phyloP scores from a whole-genome alignment of 306 rosid genomes.

The Cucurbita moschata region DNA sequence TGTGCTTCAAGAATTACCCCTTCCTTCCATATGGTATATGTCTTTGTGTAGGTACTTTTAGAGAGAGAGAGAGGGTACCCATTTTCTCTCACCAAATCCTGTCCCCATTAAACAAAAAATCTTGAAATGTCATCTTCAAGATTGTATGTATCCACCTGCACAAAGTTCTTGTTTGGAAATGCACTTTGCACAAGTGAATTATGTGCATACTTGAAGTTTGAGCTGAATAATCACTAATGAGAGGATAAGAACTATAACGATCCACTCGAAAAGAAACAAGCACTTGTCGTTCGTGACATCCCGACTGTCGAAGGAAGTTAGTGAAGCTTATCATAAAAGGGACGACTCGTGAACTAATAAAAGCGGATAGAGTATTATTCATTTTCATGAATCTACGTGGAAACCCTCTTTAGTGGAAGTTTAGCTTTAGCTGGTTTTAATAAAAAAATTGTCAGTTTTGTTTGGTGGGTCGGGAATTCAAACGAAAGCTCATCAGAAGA shows the following conservation, averaged over 20 bases:
- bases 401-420: no score
- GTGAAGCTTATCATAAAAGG: no score
- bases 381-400: no score
- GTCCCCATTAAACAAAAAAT: not conserved
- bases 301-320: no score
- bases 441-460: no score
- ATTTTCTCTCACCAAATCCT: constrained; percentile 2
- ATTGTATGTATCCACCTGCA: not conserved
- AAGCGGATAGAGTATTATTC: no score
- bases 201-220: not conserved
- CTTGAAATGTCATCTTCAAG: not conserved
- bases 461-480: no score
- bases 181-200: not conserved
- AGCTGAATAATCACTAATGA: not conserved
- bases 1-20: constrained; percentile 22
- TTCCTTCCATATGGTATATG: not conserved
- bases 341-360: no score
- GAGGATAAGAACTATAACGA: not conserved
- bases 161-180: not conserved
- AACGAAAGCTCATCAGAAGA: no score
- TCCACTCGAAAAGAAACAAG: not conserved
- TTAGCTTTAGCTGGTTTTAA: no score
- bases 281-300: no score
- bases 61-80: not conserved
- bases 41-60: not conserved